Percentiles rank a stretch among this genome's conserved stretches.
Evolutionary conservation across 345 rosid species (phyloP).

Genomic region (Murraya koenigii): DNA sequence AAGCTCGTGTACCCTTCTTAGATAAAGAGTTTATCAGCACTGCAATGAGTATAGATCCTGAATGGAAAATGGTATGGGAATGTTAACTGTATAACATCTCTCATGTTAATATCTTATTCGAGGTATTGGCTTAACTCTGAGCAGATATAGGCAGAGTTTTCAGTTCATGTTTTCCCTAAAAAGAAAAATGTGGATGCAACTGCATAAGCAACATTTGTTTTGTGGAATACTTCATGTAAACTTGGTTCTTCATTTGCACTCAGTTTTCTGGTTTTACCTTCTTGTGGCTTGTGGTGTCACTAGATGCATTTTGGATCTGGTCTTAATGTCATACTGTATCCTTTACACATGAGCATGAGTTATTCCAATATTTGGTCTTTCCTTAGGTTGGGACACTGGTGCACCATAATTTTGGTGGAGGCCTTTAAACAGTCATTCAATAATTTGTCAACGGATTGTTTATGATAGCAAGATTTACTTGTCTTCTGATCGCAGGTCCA

Average conservation of each 20-base stretch:
- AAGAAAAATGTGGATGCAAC: neutral
- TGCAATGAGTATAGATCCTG: constrained; percentile 82
- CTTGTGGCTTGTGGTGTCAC: neutral
- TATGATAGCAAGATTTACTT: neutral
- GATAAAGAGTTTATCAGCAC: constrained; percentile 65
- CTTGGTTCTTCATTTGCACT: neutral
- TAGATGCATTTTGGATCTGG: neutral
- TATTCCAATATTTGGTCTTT: too few relatives aligned
- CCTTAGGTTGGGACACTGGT: neutral
- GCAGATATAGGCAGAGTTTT: neutral
- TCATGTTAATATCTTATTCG: neutral
- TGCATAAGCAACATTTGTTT: neutral
- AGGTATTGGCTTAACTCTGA: neutral
- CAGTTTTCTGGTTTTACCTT: neutral
- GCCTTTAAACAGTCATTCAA: too few relatives aligned
- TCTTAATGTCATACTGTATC: neutral
- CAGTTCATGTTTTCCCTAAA: neutral
- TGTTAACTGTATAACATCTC: constrained; percentile 1
- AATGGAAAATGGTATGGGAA: constrained; percentile 73
- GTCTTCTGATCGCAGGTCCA: constrained; percentile 40
- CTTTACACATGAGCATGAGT: too few relatives aligned
- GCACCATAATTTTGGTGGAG: neutral
- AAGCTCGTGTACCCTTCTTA: constrained; percentile 89
- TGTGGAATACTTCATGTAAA: neutral
- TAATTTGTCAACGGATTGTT: neutral